A percentile compares a stretch with the other conserved stretches of the same genome.
Conservation (phyloP, 805 yeast species). For the Cyberlindnera xylosilytica region DNA sequence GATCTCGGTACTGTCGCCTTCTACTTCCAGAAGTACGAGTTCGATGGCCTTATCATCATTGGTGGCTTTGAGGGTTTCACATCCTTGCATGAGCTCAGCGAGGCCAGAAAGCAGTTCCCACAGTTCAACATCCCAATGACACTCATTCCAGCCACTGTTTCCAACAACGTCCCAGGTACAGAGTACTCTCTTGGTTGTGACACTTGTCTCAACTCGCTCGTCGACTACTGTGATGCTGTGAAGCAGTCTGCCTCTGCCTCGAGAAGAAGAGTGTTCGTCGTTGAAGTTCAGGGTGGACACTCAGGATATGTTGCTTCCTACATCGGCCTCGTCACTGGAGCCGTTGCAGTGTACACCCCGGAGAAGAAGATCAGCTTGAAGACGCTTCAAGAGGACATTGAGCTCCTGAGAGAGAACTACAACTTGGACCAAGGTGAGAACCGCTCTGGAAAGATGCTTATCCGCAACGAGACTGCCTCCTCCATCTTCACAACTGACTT, state of each 20-base stretch:
- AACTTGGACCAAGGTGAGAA: constrained; percentile 7
- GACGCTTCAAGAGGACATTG: constrained; percentile 71
- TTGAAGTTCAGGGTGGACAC: constrained; percentile 98
- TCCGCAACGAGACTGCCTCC: constrained; percentile 63
- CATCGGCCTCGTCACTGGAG: constrained; percentile 55
- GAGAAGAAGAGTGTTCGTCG: constrained; percentile 90
- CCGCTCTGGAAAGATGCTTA: constrained; percentile 36
- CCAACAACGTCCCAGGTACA: constrained; percentile 98
- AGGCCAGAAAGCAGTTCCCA: constrained; percentile 77
- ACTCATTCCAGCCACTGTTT: constrained; percentile 90
- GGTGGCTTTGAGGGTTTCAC: constrained; percentile 98
- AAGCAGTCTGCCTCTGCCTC: constrained; percentile 95
- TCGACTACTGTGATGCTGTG: constrained; percentile 90
- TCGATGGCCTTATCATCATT: constrained; percentile 86
- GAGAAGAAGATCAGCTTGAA: constrained; percentile 71
- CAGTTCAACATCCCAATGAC: constrained; percentile 93
- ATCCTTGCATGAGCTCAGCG: constrained; percentile 76
- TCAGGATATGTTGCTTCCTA: constrained; percentile 86
- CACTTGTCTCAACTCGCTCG: constrained; percentile 89
- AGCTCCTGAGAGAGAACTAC: constrained; percentile 36
- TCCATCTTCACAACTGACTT: constrained; percentile 41
- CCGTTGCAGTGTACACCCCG: constrained; percentile 82
- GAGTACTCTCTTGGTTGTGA: constrained; percentile 95
- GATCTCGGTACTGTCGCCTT: constrained; percentile 91
- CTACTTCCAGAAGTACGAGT: constrained; percentile 81